A percentile compares a stretch with the other conserved stretches of the same genome.
Conservation (phyloP, 192 early-diverging fungal genomes). For the Gamsiella multidivaricata region DNA sequence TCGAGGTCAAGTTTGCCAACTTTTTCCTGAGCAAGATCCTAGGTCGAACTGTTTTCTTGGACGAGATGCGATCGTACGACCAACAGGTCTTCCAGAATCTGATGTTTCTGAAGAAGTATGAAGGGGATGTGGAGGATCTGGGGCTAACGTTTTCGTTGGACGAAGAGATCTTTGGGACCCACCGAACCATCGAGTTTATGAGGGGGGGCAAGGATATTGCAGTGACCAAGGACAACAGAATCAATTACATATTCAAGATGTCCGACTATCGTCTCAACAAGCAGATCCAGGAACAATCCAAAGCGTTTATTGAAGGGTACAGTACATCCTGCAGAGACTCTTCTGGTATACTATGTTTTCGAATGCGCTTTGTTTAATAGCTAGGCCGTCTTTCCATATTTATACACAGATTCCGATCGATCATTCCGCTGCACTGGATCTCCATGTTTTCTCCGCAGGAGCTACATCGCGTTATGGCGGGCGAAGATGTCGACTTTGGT, state of each 20-base stretch:
- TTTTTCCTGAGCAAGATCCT: conserved; percentile 69
- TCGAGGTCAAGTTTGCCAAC: conserved; percentile 70
- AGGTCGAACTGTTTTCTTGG: conserved; percentile 68
- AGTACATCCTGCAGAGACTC: too few relatives aligned
- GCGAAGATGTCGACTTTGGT: conserved; percentile 72
- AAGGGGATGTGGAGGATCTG: conserved; percentile 74
- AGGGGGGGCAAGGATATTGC: conserved; percentile 54
- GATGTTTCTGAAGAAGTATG: conserved; percentile 69
- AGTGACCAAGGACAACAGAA: conserved; percentile 59
- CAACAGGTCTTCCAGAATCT: conserved; percentile 63
- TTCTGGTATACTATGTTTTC: too few relatives aligned
- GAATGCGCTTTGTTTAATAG: background rate
- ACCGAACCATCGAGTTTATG: conserved; percentile 42
- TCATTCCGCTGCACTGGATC: conserved; percentile 86
- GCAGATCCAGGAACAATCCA: conserved; percentile 71
- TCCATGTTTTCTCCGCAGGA: conserved; percentile 90
- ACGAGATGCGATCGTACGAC: conserved; percentile 66
- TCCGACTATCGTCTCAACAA: conserved; percentile 83
- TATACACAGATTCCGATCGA: conserved; percentile 55
- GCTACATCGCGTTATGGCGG: conserved; percentile 77
- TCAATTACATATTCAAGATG: conserved; percentile 77
- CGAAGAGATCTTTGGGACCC: conserved; percentile 66
- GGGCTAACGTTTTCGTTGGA: conserved; percentile 70
- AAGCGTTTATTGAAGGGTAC: conserved; percentile 78
- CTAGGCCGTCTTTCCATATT: background rate